Base-by-base conservation (phyloP, 257 asterid species). In the Rehmannia glutinosa region DNA sequence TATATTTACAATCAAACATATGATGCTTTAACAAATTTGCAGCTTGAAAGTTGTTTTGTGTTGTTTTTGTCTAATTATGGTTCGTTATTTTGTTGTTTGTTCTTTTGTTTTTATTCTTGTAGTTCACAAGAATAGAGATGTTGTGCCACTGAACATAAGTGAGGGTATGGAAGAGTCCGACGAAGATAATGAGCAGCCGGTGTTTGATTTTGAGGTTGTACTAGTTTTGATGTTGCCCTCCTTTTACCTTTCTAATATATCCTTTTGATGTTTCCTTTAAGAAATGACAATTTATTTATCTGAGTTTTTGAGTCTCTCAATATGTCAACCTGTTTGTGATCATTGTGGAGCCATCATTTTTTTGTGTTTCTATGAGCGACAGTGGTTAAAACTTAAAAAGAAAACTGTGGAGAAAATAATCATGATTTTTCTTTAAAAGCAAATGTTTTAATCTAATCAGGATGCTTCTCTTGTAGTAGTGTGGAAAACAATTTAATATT, bases 41-140 rank as follows among this genome's bases (percentile, higher is more conserved):
- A 10, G 24, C 51, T 42, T 61, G 24, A 58, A 13, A 42, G 24
- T 36, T 68, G 23, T 56, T 8, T 55, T 36, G 24, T 58, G 47
- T 9, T 64, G 25, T 47, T 0, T 13, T 15, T 38, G 59, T 13
- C 49, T 19, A 4, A 59, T 5, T 43, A 45, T 47, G 33, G 4
- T 8, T 47, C 13, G 6, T 68, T 19, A 51, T 35, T 49, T 4
- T 49, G 51, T 42, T 66, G 25, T 64, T 10, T 35, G 11, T 8
- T n/a, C 51, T 46, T 6, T n/a, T 42, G 0, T 46, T 8, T 55
- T 50, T 53, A 15, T 77, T 36, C 12, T 68, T 78, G 76, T 61
- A 93, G 99, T 93, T 82, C 99, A 93, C 83, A 87, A 88, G 76
- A 88, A 83, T 74, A 85, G 96, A 67, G 96, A 93, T 70, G 64